Evolutionary conservation across 2,329 filamentous ascomycete genomes (phyloP).

Genomic region (Colletotrichum theobromicola): DNA sequence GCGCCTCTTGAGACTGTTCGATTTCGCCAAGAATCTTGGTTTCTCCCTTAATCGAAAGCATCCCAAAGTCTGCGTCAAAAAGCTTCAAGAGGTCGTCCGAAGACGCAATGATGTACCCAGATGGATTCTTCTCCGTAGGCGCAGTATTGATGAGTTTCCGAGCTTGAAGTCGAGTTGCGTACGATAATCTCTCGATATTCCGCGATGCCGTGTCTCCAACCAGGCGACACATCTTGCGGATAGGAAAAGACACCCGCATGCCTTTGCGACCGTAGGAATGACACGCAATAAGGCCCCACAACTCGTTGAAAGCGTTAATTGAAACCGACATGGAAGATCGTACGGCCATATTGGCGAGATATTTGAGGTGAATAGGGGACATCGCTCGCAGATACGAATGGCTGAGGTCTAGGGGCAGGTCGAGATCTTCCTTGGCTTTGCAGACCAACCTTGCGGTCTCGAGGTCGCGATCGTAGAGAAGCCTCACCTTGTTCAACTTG

Average conservation of each 20-base stretch:
- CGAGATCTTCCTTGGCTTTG: slow-evolving; percentile 74
- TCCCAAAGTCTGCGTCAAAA: slow-evolving; percentile 86
- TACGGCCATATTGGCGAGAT: slow-evolving; percentile 86
- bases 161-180: slow-evolving; percentile 82
- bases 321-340: slow-evolving; percentile 96
- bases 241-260: slow-evolving; percentile 91
- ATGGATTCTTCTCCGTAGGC: slow-evolving; percentile 80
- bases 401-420: slow-evolving; percentile 80
- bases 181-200: slow-evolving; percentile 87
- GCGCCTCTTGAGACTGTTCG: slow-evolving; percentile 79
- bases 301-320: slow-evolving; percentile 81
- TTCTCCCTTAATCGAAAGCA: slow-evolving; percentile 85
- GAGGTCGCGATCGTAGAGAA: slow-evolving; percentile 85
- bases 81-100: slow-evolving; percentile 84
- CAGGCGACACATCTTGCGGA: slow-evolving; percentile 89
- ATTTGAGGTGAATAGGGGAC: slow-evolving; percentile 89
- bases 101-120: slow-evolving; percentile 88
- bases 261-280: slow-evolving; percentile 79
- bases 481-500: slow-evolving; percentile 85
- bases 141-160: slow-evolving; percentile 88
- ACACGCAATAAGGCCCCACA: slow-evolving; percentile 89
- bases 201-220: slow-evolving; percentile 85
- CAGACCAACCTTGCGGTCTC: slow-evolving; percentile 84
- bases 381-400: slow-evolving; percentile 87
- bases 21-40: slow-evolving; percentile 82